Percentiles rank a stretch among this genome's conserved stretches.
phyloP scores from a whole-genome alignment of 2,329 filamentous ascomycete genomes.

The Colletotrichum truncatum region DNA sequence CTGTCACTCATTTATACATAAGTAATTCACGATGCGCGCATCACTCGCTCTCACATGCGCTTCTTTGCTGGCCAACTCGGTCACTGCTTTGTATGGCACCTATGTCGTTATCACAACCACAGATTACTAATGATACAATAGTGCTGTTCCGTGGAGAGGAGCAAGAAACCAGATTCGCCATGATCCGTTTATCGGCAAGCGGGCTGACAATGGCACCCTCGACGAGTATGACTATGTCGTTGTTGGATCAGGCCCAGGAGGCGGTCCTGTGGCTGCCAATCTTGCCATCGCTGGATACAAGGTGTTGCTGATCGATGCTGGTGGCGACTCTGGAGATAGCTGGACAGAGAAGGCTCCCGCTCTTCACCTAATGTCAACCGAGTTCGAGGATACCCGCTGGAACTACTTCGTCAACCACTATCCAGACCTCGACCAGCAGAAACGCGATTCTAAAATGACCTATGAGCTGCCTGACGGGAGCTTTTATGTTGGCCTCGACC shows the following conservation, averaged over 20 bases:
- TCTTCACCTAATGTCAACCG: constrained; percentile 27
- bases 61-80: constrained; percentile 6
- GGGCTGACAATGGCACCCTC: neutral
- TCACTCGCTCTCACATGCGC: neutral
- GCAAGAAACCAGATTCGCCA: neutral
- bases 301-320: constrained; percentile 66
- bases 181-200: neutral
- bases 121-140: neutral
- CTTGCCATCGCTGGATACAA: constrained; percentile 64
- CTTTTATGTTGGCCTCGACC: constrained; percentile 37
- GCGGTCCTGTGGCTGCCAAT: constrained; percentile 61
- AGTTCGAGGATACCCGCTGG: constrained; percentile 27
- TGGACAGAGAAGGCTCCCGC: constrained; percentile 19
- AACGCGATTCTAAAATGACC: constrained; percentile 59
- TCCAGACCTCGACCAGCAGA: constrained; percentile 52
- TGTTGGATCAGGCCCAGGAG: constrained; percentile 65
- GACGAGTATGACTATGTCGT: constrained; percentile 64
- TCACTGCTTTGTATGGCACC: neutral
- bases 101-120: neutral
- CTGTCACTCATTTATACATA: constrained; percentile 13
- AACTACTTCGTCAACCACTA: constrained; percentile 60
- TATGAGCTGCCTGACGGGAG: constrained; percentile 46
- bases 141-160: neutral
- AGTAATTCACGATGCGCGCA: neutral
- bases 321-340: constrained; percentile 57